phyloP scores from a whole-genome alignment of 2,329 filamentous ascomycete genomes.

The Fusarium burgessii region DNA sequence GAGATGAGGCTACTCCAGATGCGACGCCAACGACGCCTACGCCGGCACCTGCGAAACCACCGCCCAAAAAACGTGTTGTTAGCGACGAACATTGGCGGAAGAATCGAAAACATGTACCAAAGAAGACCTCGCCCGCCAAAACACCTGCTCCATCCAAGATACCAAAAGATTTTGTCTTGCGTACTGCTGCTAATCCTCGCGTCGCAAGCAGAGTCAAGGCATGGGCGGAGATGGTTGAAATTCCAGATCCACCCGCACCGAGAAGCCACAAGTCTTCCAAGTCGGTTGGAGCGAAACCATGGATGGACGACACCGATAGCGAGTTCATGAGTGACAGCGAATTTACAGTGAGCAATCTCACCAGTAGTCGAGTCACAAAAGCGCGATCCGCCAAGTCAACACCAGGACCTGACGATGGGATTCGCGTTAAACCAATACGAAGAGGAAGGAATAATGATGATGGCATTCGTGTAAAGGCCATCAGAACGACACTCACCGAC shows the following conservation, averaged over 20 bases:
- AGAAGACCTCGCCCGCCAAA: slow-evolving; percentile 55
- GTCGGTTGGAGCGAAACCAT: slow-evolving; percentile 49
- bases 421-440: slow-evolving; percentile 57
- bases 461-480: slow-evolving; percentile 51
- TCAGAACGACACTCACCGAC: slow-evolving; percentile 35
- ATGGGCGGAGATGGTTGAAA: slow-evolving; percentile 69
- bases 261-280: slow-evolving; percentile 54
- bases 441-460: slow-evolving; percentile 50
- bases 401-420: slow-evolving; percentile 56
- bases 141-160: slow-evolving; percentile 52
- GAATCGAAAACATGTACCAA: slow-evolving; percentile 63
- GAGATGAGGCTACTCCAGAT: slow-evolving; percentile 36
- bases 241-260: slow-evolving; percentile 56
- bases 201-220: slow-evolving; percentile 71
- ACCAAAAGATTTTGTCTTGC: slow-evolving; percentile 69
- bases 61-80: slow-evolving; percentile 91
- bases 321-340: slow-evolving; percentile 49
- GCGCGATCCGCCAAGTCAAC: slow-evolving; percentile 42
- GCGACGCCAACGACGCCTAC: slow-evolving; percentile 28
- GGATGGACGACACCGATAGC: slow-evolving; percentile 45
- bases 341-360: slow-evolving; percentile 46
- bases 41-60: slow-evolving; percentile 56
- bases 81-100: slow-evolving; percentile 93
- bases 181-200: slow-evolving; percentile 65
- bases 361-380: slow-evolving; percentile 37